Evolutionary conservation across 202 grass and related monocot species (phyloP).

Genomic region (Carex arenaria): DNA sequence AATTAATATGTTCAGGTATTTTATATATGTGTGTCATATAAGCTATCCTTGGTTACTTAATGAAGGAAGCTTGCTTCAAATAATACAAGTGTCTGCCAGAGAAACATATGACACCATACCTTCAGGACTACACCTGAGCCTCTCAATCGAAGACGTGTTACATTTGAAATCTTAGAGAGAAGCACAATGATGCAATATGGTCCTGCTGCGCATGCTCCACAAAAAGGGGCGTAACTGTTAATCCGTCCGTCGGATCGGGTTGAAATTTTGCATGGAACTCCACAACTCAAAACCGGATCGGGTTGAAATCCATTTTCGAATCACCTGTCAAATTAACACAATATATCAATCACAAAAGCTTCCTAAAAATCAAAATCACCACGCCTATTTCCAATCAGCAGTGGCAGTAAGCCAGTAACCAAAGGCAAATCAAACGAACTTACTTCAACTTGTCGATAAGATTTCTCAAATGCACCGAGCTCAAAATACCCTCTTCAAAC

Average conservation of each 20-base stretch:
- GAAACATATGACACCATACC: background rate
- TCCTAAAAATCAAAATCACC: background rate
- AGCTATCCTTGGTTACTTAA: no score
- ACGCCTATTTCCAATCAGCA: background rate
- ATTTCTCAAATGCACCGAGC: background rate
- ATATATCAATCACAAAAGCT: background rate
- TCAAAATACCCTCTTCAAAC: background rate
- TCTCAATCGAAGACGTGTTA: background rate
- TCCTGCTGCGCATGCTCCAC: no score
- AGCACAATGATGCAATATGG: no score
- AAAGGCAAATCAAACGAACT: background rate
- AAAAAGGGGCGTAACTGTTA: no score
- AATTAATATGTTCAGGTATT: background rate
- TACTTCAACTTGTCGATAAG: background rate
- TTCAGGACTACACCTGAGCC: background rate
- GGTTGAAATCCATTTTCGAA: conserved; percentile 35
- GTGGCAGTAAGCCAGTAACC: background rate
- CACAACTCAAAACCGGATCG: no score
- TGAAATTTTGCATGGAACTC: no score
- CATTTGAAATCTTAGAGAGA: background rate
- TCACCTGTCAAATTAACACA: background rate
- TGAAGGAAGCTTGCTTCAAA: no score
- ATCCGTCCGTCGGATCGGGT: no score
- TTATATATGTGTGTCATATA: background rate
- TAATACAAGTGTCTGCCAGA: no score